phyloP scores from a whole-genome alignment of 257 asterid species.

The Plantago elongata region DNA sequence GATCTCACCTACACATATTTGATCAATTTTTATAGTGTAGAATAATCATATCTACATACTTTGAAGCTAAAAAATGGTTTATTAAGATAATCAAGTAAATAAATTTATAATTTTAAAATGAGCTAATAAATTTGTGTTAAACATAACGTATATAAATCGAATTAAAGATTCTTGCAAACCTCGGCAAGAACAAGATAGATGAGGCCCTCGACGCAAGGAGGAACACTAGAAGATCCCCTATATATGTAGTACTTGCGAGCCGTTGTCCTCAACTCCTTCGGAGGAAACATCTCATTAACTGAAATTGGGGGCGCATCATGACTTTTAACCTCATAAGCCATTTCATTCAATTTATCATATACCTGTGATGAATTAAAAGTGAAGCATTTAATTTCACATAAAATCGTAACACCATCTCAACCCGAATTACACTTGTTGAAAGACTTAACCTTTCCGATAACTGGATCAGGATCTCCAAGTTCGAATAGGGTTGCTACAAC shows the following conservation, averaged over 20 bases:
- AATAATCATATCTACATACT: too few relatives aligned
- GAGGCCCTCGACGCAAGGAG: constrained; percentile 52
- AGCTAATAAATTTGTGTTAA: not conserved
- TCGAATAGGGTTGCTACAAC: constrained; percentile 46
- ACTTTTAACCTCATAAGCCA: constrained; percentile 27
- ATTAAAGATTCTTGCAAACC: constrained; percentile 12
- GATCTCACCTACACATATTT: constrained; percentile 34
- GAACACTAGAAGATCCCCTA: constrained; percentile 49
- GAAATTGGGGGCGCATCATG: constrained; percentile 23
- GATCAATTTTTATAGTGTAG: too few relatives aligned
- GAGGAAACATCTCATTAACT: constrained; percentile 30
- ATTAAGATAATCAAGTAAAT: too few relatives aligned
- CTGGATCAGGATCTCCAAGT: constrained; percentile 52
- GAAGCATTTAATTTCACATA: not conserved
- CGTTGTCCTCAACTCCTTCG: constrained; percentile 33
- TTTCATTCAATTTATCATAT: constrained; percentile 30
- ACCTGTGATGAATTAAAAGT: constrained; percentile 26
- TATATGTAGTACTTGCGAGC: constrained; percentile 41
- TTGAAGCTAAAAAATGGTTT: too few relatives aligned
- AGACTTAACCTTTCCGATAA: constrained; percentile 39
- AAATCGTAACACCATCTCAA: not conserved
- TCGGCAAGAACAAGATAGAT: constrained; percentile 39
- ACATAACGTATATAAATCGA: not conserved
- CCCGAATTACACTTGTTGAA: not conserved
- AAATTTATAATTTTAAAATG: too few relatives aligned